Percentiles rank a stretch among this genome's conserved stretches.
Conservation (phyloP, 495 filamentous ascomycete genomes). For the Lasiosphaeriaceae sp. region DNA sequence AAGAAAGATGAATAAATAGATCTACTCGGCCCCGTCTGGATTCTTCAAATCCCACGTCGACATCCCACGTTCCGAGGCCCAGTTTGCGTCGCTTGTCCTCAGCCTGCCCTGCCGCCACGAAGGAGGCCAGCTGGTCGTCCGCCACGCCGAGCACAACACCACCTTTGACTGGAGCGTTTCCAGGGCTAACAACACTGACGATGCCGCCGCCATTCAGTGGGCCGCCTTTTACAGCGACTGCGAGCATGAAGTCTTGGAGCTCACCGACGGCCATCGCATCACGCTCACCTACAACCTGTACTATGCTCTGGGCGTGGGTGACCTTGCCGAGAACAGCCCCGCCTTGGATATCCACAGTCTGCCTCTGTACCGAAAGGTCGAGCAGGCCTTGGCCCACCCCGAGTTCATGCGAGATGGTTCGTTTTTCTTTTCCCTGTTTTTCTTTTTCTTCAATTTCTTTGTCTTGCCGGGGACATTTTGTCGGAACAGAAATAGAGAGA, state of each 20-base stretch:
- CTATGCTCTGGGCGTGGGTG: background rate
- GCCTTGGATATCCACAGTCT: too few species aligned
- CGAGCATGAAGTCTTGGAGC: constrained; percentile 54
- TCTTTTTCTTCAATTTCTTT: too few species aligned
- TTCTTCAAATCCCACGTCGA: constrained; percentile 53
- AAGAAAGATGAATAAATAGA: constrained; percentile 25
- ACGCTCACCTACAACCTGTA: constrained; percentile 61
- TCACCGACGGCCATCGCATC: constrained; percentile 49
- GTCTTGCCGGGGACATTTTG: too few species aligned
- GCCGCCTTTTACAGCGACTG: constrained; percentile 61
- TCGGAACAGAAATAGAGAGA: too few species aligned
- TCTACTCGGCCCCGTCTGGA: constrained; percentile 51
- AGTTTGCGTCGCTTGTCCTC: constrained; percentile 56
- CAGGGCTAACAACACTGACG: constrained; percentile 29
- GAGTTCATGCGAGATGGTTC: too few species aligned
- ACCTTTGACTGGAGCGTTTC: constrained; percentile 42
- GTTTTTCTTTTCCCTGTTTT: too few species aligned
- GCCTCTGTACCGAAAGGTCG: too few species aligned
- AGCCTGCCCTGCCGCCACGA: constrained; percentile 43
- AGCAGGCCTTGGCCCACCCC: too few species aligned
- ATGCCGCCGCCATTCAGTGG: constrained; percentile 41
- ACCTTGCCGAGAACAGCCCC: too few species aligned
- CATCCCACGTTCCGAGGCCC: constrained; percentile 43
- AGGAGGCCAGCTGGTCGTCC: constrained; percentile 39
- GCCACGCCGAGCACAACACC: constrained; percentile 29